These are phyloP conservation scores for Croton laevigatus DNA, from an alignment of 441 rosid genomes.

Conservation along the genomic window DNA sequence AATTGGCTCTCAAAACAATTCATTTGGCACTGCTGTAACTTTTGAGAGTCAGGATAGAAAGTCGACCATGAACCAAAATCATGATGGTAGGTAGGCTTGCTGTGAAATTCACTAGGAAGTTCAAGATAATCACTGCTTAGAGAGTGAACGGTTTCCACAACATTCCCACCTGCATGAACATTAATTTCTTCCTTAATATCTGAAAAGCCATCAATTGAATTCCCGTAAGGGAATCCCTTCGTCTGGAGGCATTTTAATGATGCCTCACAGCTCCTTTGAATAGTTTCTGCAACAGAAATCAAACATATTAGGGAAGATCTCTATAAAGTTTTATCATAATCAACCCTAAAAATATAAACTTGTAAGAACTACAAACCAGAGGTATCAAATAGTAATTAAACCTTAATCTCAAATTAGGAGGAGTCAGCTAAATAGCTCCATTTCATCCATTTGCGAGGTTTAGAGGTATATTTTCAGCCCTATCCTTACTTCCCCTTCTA, in stretches of 20 bases:
- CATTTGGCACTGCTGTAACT: conserved; percentile 38
- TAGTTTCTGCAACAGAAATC: conserved; percentile 37
- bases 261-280: conserved; percentile 51
- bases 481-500: too few species aligned
- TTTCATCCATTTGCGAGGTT: neutral
- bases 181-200: conserved; percentile 34
- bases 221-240: conserved; percentile 42
- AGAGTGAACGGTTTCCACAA: conserved; percentile 32
- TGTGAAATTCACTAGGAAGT: conserved; percentile 37
- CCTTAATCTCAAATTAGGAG: neutral
- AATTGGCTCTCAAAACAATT: conserved; percentile 41
- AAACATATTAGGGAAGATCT: conserved; percentile 14
- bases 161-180: conserved; percentile 31
- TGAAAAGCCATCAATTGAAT: conserved; percentile 35
- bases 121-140: conserved; percentile 33
- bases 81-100: conserved; percentile 37
- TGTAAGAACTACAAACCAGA: neutral
- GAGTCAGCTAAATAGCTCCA: neutral
- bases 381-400: neutral
- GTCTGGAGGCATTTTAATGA: conserved; percentile 49
- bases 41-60: conserved; percentile 41
- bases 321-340: neutral
- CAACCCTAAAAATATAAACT: neutral
- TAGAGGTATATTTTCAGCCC: neutral
- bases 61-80: conserved; percentile 41